Evolutionary conservation across 495 filamentous ascomycete species (phyloP).

Genomic region (Bacidia gigantensis): DNA sequence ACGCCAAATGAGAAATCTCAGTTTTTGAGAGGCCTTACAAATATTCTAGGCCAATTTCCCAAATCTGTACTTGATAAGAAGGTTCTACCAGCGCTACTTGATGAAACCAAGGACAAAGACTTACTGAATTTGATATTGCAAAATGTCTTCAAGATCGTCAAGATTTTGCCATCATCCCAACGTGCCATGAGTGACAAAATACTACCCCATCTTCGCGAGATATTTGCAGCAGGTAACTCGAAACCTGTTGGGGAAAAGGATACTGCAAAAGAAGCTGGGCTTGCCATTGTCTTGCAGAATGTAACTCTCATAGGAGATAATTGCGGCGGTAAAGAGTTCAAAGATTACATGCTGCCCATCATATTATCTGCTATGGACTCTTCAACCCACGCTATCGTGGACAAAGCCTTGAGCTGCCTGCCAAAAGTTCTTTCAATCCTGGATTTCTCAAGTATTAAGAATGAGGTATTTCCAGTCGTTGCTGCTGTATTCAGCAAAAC

Average conservation of each 20-base stretch:
- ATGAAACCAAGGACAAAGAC: slow-evolving; percentile 85
- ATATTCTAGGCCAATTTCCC: slow-evolving; percentile 80
- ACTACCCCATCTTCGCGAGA: slow-evolving; percentile 67
- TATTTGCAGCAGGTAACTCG: slow-evolving; percentile 50
- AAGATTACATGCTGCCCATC: slow-evolving; percentile 75
- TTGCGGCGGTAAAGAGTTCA: slow-evolving; percentile 82
- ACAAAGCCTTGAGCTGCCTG: slow-evolving; percentile 64
- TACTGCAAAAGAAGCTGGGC: slow-evolving; percentile 68
- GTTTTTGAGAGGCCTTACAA: slow-evolving; percentile 78
- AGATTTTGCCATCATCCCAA: slow-evolving; percentile 56
- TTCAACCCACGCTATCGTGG: slow-evolving; percentile 73
- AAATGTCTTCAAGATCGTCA: slow-evolving; percentile 80
- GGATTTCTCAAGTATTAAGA: slow-evolving; percentile 92
- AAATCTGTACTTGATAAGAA: slow-evolving; percentile 90
- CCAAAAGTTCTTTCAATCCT: slow-evolving; percentile 63
- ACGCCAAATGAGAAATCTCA: slow-evolving; percentile 79
- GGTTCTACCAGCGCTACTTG: slow-evolving; percentile 70
- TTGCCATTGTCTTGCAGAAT: slow-evolving; percentile 81
- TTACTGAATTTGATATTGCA: slow-evolving; percentile 70
- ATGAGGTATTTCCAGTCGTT: slow-evolving; percentile 85
- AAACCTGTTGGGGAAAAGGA: slow-evolving; percentile 54
- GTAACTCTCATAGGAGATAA: slow-evolving; percentile 59
- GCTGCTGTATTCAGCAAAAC: slow-evolving; percentile 83
- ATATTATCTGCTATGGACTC: slow-evolving; percentile 72
- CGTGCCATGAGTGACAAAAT: slow-evolving; percentile 72